These are phyloP conservation scores for Ogataea hybrid DNA, from an alignment of 1,139 yeast species.

Conservation along the genomic window DNA sequence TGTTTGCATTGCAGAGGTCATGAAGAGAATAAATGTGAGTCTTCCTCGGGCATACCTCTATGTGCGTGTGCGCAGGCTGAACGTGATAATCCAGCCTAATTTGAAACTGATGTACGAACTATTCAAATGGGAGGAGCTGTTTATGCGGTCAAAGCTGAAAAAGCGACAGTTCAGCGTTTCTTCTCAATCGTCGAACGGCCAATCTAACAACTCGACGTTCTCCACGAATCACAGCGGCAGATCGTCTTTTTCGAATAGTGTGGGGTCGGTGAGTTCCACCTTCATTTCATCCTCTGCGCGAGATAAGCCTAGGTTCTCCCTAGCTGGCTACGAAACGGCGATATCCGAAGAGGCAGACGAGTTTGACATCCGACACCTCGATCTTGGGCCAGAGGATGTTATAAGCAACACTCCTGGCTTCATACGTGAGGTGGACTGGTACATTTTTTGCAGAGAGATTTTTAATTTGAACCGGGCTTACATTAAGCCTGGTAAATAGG, in stretches of 20 bases:
- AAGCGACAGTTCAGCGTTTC: slow-evolving; percentile 16
- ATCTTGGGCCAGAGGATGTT: slow-evolving; percentile 4
- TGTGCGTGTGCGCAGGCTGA: slow-evolving; percentile 80
- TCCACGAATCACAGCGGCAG: slow-evolving; percentile 19
- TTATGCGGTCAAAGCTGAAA: slow-evolving; percentile 17
- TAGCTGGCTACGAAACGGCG: slow-evolving; percentile 14
- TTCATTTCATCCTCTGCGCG: slow-evolving; percentile 13
- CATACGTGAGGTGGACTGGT: slow-evolving; percentile 84
- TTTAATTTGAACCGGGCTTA: slow-evolving; percentile 70
- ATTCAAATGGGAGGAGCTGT: slow-evolving; percentile 68
- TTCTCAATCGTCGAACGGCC: slow-evolving; percentile 16
- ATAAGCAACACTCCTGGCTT: slow-evolving; percentile 31
- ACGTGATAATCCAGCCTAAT: slow-evolving; percentile 90
- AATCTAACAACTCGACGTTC: slow-evolving; percentile 17
- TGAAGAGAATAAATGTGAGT: slow-evolving; percentile 66
- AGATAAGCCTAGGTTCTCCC: slow-evolving; percentile 14
- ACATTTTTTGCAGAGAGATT: slow-evolving; percentile 82
- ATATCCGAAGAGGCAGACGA: slow-evolving; percentile 23
- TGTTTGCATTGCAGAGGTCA: slow-evolving; percentile 85
- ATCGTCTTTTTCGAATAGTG: slow-evolving; percentile 28
- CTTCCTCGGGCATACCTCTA: slow-evolving; percentile 75
- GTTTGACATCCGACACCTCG: slow-evolving; percentile 13
- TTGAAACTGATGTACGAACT: slow-evolving; percentile 82
- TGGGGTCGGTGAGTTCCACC: slow-evolving; percentile 21
- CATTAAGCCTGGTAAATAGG: slow-evolving; percentile 29